A percentile compares a stretch with the other conserved stretches of the same genome.
These are phyloP conservation scores for Sesbania bispinosa DNA, from an alignment of 306 rosid genomes.

Conservation along the genomic window DNA sequence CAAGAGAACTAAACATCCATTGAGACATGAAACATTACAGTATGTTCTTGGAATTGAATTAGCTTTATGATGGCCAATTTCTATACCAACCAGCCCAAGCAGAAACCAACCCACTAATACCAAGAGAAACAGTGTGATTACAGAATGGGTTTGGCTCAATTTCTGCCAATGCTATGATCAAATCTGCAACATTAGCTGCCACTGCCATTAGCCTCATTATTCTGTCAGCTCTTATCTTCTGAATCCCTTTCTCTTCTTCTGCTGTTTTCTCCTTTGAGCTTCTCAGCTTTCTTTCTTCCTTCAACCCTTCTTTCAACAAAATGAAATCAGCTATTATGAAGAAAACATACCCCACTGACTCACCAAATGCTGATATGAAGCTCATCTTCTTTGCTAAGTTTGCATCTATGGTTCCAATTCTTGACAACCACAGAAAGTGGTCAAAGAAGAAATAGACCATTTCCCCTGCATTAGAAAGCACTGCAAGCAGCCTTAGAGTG, in stretches of 20 bases:
- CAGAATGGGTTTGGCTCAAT: constrained; percentile 92
- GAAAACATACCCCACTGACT: constrained; percentile 80
- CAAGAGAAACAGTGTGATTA: constrained; percentile 76
- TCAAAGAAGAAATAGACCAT: constrained; percentile 95
- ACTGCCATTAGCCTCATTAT: constrained; percentile 84
- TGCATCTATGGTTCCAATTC: constrained; percentile 72
- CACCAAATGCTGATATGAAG: constrained; percentile 87
- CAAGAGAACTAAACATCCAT: not conserved
- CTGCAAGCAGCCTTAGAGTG: constrained; percentile 49
- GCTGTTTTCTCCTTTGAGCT: constrained; percentile 12
- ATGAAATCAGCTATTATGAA: constrained; percentile 73
- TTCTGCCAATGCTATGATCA: constrained; percentile 76
- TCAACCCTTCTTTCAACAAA: constrained; percentile 51
- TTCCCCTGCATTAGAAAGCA: constrained; percentile 75
- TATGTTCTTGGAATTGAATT: not conserved
- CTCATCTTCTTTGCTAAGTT: constrained; percentile 59
- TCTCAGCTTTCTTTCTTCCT: constrained; percentile 50
- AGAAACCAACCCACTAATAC: constrained; percentile 93
- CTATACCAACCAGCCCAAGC: constrained; percentile 99
- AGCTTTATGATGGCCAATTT: constrained; percentile 75
- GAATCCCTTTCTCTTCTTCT: constrained; percentile 35
- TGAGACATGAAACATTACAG: constrained; percentile 20
- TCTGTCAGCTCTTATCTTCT: constrained; percentile 70
- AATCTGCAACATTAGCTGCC: constrained; percentile 92
- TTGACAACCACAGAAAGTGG: constrained; percentile 87